phyloP scores from a whole-genome alignment of 164 flowering plant genomes.

The Magnolia kwangsiensis region DNA sequence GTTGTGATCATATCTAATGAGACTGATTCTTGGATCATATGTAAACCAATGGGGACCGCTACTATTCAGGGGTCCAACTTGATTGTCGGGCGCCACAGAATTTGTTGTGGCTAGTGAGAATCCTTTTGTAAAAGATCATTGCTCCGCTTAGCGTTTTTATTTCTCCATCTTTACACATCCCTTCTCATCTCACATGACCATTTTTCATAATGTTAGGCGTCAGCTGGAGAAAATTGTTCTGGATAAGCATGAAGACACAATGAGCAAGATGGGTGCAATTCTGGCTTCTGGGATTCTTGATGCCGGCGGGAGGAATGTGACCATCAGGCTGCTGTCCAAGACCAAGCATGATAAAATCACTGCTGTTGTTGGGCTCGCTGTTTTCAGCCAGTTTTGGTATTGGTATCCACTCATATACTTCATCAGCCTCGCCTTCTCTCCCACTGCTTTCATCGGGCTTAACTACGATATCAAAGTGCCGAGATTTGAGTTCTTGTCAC shows the following conservation, averaged over 20 bases:
- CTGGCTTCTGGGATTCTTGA: constrained; percentile 98
- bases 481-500: constrained; percentile 83
- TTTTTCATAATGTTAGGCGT: constrained; percentile 40
- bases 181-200: neutral
- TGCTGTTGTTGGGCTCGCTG: constrained; percentile 95
- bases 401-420: constrained; percentile 98
- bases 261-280: constrained; percentile 99
- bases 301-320: constrained; percentile 99
- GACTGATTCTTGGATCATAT: too few relatives aligned
- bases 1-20: too few relatives aligned
- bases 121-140: too few relatives aligned
- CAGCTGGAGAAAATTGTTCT: constrained; percentile 96
- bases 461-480: constrained; percentile 94
- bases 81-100: too few relatives aligned
- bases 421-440: constrained; percentile 84
- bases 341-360: constrained; percentile 91
- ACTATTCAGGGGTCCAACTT: too few relatives aligned
- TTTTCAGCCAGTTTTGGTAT: constrained; percentile 98
- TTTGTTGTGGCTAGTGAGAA: too few relatives aligned
- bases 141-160: too few relatives aligned
- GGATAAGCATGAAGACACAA: constrained; percentile 98
- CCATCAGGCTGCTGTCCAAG: constrained; percentile 85
- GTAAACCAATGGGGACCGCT: too few relatives aligned
- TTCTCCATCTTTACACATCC: too few relatives aligned
- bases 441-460: constrained; percentile 91